These are phyloP conservation scores for Mycosphaerella arachidis DNA, from an alignment of 2,329 filamentous ascomycete genomes.

Conservation along the genomic window DNA sequence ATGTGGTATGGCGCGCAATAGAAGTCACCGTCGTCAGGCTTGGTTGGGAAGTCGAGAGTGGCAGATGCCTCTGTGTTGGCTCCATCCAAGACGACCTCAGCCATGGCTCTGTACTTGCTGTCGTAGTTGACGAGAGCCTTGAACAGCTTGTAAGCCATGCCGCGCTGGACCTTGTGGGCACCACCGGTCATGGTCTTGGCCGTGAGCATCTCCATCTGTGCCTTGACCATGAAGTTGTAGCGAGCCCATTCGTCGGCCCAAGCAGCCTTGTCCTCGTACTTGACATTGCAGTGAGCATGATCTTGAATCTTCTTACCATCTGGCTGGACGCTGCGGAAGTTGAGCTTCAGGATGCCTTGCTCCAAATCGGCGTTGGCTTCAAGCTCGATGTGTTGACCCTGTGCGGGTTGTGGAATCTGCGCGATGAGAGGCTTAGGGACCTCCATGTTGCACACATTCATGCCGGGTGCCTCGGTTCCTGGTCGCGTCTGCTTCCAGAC, in stretches of 20 bases:
- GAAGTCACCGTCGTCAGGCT: constrained; percentile 51
- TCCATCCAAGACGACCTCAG: constrained; percentile 55
- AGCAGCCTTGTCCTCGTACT: constrained; percentile 55
- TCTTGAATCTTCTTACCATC: constrained; percentile 56
- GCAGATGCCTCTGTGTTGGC: constrained; percentile 54
- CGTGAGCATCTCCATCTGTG: constrained; percentile 60
- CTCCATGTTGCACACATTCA: constrained; percentile 64
- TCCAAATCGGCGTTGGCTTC: constrained; percentile 57
- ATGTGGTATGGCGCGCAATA: constrained; percentile 58
- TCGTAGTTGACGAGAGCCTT: constrained; percentile 55
- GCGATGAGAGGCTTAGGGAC: constrained; percentile 67
- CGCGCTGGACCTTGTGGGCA: constrained; percentile 68
- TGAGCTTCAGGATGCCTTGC: constrained; percentile 51
- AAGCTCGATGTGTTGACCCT: constrained; percentile 58
- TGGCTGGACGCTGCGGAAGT: constrained; percentile 55
- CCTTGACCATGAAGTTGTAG: constrained; percentile 56
- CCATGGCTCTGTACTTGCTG: constrained; percentile 54
- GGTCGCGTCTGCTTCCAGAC: constrained; percentile 61
- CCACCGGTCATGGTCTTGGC: constrained; percentile 60
- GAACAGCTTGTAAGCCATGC: constrained; percentile 73
- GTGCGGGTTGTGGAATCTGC: constrained; percentile 44
- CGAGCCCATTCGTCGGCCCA: constrained; percentile 65
- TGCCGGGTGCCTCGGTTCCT: constrained; percentile 51
- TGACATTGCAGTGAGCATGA: constrained; percentile 59
- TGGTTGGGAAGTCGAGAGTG: constrained; percentile 51